These are phyloP conservation scores for Ceriops zippeliana DNA, from an alignment of 345 rosid species.

Conservation along the genomic window DNA sequence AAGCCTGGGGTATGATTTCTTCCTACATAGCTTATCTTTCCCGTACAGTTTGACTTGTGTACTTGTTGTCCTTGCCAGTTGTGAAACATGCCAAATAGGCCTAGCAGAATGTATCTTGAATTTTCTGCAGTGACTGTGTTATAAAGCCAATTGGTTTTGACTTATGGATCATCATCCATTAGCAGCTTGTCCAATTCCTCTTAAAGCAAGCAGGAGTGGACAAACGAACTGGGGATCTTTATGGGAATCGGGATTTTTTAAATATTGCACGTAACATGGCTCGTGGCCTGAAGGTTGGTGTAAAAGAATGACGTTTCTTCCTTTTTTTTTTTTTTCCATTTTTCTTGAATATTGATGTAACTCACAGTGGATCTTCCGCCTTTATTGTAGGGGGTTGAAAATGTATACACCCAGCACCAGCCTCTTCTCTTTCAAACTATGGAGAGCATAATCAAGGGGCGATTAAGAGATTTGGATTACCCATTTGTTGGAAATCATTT, in stretches of 20 bases:
- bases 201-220: constrained; percentile 95
- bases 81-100: background rate
- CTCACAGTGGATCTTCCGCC: background rate
- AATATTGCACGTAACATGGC: constrained; percentile 99
- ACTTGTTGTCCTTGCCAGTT: constrained; percentile 1
- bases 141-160: constrained; percentile 15
- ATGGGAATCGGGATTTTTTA: constrained; percentile 86
- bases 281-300: constrained; percentile 90
- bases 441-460: constrained; percentile 90
- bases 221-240: constrained; percentile 91
- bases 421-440: constrained; percentile 91
- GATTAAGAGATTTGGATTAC: constrained; percentile 88
- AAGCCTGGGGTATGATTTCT: constrained; percentile 74
- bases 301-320: constrained; percentile 4
- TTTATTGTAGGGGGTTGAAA: constrained; percentile 75
- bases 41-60: background rate
- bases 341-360: background rate
- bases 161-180: constrained; percentile 28
- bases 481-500: constrained; percentile 91
- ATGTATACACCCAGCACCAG: constrained; percentile 97
- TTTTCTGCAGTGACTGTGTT: constrained; percentile 1
- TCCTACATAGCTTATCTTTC: constrained; percentile 7
- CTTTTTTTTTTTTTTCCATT: background rate
- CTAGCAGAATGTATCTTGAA: background rate
- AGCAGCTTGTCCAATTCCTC: constrained; percentile 92